Evolutionary conservation across 2,329 filamentous ascomycete genomes (phyloP).

Genomic region (Teratosphaeria zuluensis): DNA sequence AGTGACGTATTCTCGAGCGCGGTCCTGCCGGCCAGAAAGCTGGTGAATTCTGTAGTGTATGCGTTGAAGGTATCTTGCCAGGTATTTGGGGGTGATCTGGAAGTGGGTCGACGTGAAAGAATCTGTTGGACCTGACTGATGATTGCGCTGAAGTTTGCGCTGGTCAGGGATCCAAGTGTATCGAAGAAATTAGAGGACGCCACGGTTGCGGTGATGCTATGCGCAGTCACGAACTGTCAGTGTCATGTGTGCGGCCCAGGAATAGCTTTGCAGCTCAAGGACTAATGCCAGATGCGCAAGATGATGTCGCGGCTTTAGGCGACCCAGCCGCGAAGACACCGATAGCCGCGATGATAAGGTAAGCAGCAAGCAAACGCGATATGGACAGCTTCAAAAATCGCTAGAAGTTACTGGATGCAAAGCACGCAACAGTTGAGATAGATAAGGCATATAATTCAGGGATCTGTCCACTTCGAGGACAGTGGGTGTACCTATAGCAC

Average conservation of each 20-base stretch:
- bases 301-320: neutral
- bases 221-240: neutral
- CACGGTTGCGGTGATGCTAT: constrained; percentile 13
- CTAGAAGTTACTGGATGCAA: too few species aligned
- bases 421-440: too few species aligned
- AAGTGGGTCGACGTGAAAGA: neutral
- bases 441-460: too few species aligned
- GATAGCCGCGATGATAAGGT: neutral
- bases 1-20: constrained; percentile 23
- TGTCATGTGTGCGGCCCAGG: neutral
- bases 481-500: too few species aligned
- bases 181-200: constrained; percentile 16
- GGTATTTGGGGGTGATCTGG: neutral
- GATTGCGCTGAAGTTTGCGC: neutral
- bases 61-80: constrained; percentile 5
- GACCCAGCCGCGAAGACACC: neutral
- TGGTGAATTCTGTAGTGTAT: constrained; percentile 4
- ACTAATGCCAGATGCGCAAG: neutral
- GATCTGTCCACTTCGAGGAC: too few species aligned
- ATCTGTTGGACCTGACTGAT: neutral
- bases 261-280: neutral
- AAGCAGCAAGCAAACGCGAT: constrained; percentile 2
- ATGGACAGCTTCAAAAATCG: too few species aligned
- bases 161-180: constrained; percentile 2
- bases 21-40: constrained; percentile 17